These are phyloP conservation scores for Cordyceps militaris DNA, from an alignment of 2,329 filamentous ascomycete genomes.

Conservation along the genomic window DNA sequence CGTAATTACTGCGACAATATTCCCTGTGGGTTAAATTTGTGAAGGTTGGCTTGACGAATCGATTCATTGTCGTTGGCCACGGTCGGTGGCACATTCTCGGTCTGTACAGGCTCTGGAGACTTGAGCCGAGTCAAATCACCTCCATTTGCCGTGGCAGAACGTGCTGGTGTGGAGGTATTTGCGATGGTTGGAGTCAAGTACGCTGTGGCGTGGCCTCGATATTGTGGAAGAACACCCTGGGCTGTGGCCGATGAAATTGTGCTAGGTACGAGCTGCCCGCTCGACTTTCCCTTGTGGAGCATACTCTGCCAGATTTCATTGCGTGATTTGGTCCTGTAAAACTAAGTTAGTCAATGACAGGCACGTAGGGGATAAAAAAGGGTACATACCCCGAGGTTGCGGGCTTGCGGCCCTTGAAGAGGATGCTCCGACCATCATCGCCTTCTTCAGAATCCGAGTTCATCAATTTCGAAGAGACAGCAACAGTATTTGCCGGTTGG, in stretches of 20 bases:
- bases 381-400: conserved; percentile 24
- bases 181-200: conserved; percentile 40
- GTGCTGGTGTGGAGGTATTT: conserved; percentile 29
- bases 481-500: not conserved
- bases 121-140: conserved; percentile 17
- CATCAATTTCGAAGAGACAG: conserved; percentile 17
- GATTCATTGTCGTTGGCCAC: not conserved
- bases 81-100: conserved; percentile 34
- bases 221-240: conserved; percentile 48
- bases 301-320: conserved; percentile 43
- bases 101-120: conserved; percentile 24
- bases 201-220: conserved; percentile 44
- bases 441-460: conserved; percentile 24
- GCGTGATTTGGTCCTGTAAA: conserved; percentile 31
- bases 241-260: conserved; percentile 47
- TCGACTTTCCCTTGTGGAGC: conserved; percentile 45
- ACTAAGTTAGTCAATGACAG: conserved; percentile 1
- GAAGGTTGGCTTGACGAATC: conserved; percentile 12
- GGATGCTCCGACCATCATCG: conserved; percentile 29
- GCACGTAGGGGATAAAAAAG: not conserved
- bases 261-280: conserved; percentile 37
- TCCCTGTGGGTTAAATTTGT: conserved; percentile 11
- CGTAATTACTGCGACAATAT: conserved; percentile 11
- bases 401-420: conserved; percentile 31
- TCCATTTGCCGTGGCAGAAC: conserved; percentile 19